These are phyloP conservation scores for Artemisia argyi DNA, from an alignment of 129 eudicot species.

Conservation along the genomic window DNA sequence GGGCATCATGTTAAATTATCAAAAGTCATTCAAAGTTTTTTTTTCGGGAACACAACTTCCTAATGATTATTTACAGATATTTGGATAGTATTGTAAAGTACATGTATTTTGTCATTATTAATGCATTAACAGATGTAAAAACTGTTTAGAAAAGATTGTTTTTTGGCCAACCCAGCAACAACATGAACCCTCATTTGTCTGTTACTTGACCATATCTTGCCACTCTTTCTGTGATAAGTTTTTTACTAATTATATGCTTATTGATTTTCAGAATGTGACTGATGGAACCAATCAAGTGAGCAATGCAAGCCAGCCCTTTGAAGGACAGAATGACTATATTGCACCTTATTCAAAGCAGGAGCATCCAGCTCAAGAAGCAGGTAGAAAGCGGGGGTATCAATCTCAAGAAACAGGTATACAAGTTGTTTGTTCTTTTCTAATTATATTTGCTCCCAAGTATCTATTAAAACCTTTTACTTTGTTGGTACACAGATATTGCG, in stretches of 20 bases:
- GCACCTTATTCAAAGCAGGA: constrained; percentile 47
- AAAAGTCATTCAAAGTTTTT: background rate
- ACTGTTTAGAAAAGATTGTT: background rate
- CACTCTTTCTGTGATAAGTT: background rate
- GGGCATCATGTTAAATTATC: background rate
- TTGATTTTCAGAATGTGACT: constrained; percentile 28
- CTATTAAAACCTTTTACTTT: constrained; percentile 7
- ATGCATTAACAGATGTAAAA: too few species aligned
- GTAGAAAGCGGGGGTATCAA: constrained; percentile 39
- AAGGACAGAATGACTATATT: constrained; percentile 30
- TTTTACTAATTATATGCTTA: background rate
- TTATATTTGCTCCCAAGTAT: background rate
- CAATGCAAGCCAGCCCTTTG: constrained; percentile 30
- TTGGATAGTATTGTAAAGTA: background rate
- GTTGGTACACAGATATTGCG: constrained; percentile 43
- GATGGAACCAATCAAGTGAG: constrained; percentile 32
- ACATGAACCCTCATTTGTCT: background rate
- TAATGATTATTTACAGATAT: background rate
- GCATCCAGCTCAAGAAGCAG: constrained; percentile 37
- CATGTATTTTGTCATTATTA: background rate
- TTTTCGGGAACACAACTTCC: background rate
- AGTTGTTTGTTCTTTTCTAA: too few species aligned
- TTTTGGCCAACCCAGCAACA: constrained; percentile 8
- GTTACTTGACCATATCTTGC: constrained; percentile 5
- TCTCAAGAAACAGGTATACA: constrained; percentile 48